Base-by-base conservation (phyloP, 169 alveolate species). In the Toxoplasma gondii region DNA sequence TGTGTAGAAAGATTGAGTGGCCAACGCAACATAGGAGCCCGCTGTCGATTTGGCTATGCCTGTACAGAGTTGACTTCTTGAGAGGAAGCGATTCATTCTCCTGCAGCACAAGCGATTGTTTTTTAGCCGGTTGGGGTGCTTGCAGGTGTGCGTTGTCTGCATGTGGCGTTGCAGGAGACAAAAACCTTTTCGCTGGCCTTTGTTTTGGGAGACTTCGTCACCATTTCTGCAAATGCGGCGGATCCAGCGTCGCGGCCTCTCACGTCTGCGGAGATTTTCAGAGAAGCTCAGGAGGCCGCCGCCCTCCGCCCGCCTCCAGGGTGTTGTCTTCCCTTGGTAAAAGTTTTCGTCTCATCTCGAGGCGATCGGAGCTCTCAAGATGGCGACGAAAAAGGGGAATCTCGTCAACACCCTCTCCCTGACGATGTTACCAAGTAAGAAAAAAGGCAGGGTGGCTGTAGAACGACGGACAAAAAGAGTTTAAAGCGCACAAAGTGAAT, bases 181-280 rank as follows among this genome's bases (percentile, higher is more conserved):
- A 64, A 19, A 7, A 31, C n/a, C n/a, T 16, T 27, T 16, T 22
- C 74, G 74, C 74, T 64, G 80, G 93, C 88, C 44, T 43, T 90
- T n/a, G 24, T 90, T 58, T 27, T 90, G 36, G 93, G 93, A 36
- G 93, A 90, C 45, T 90, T 44, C 88, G 88, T 90, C 69, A n/a
- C 27, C 45, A 17, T 74, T 78, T 58, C 87, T 67, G 87, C 93
- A 4, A 53, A 70, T 34, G 88, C 93, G 17, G 36, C 87, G 9
- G 80, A 90, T 7, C 81, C 82, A 22, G 22, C 38, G 16, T 67
- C 93, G 44, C 87, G 88, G 24, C 78, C 45, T 5, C 49, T 78
- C 36, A 22, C 83, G 31, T 67, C 91, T 17, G 29, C 45, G 49
- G 94, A 74, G 38, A 53, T 91, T 7, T 78, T 74, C 29, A 36